phyloP scores from a whole-genome alignment of 2,329 filamentous ascomycete genomes.

The Diplodia scrobiculata region DNA sequence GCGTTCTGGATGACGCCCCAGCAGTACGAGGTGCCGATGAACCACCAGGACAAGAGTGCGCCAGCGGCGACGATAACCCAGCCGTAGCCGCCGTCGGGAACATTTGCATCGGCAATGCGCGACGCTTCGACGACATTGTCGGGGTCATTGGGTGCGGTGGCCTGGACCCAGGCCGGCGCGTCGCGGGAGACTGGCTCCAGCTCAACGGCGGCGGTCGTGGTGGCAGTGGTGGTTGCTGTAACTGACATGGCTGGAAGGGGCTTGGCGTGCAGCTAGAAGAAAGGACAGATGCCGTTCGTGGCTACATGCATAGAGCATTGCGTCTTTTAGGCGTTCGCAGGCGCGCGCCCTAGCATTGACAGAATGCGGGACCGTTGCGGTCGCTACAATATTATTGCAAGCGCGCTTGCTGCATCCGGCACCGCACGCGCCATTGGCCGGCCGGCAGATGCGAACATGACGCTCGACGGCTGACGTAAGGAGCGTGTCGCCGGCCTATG shows the following conservation, averaged over 20 bases:
- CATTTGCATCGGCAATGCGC: constrained; percentile 30
- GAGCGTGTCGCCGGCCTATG: constrained; percentile 7
- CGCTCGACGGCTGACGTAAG: constrained; percentile 17
- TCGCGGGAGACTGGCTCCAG: constrained; percentile 6
- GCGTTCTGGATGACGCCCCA: constrained; percentile 65
- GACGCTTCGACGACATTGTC: constrained; percentile 27
- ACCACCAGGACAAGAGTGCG: constrained; percentile 54
- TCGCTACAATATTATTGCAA: constrained; percentile 2
- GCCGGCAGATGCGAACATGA: neutral
- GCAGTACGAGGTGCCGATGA: constrained; percentile 58
- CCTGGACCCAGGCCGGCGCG: constrained; percentile 8
- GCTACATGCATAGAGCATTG: constrained; percentile 15
- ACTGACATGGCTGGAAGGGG: constrained; percentile 21
- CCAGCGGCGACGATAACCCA: constrained; percentile 59
- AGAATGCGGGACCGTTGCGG: constrained; percentile 22
- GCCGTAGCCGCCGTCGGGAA: constrained; percentile 60
- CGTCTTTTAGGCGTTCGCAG: constrained; percentile 11
- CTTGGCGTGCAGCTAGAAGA: constrained; percentile 9
- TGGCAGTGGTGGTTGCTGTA: constrained; percentile 3
- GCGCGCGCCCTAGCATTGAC: constrained; percentile 22
- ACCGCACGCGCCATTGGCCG: neutral
- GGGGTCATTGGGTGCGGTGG: constrained; percentile 23
- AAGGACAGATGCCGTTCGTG: neutral
- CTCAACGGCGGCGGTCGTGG: constrained; percentile 4
- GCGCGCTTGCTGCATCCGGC: constrained; percentile 14